phyloP scores from a whole-genome alignment of 1,284 basidiomycete species.

The Trichosporon coremiiforme region DNA sequence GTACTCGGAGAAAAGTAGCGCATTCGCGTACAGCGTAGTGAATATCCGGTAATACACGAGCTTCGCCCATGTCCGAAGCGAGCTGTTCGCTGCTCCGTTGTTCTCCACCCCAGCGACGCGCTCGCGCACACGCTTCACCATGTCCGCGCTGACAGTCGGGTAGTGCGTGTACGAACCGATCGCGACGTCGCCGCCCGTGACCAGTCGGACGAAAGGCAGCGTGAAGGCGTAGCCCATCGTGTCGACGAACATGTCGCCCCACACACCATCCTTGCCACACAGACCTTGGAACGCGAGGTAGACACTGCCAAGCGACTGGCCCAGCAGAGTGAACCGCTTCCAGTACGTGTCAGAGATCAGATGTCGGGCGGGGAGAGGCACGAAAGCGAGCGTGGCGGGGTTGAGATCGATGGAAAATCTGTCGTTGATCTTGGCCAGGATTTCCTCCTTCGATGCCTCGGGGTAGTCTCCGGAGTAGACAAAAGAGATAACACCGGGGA shows the following conservation, averaged over 20 bases:
- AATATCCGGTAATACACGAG: constrained; percentile 88
- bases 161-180: constrained; percentile 95
- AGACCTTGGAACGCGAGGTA: constrained; percentile 72
- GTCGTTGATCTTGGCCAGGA: constrained; percentile 78
- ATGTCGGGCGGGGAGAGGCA: constrained; percentile 71
- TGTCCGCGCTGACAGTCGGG: constrained; percentile 91
- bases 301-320: constrained; percentile 87
- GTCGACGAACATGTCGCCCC: constrained; percentile 83
- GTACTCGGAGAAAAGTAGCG: constrained; percentile 70
- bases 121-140: constrained; percentile 78
- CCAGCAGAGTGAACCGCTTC: constrained; percentile 84
- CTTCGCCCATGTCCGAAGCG: constrained; percentile 67
- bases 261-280: constrained; percentile 52
- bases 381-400: constrained; percentile 68
- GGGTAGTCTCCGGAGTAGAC: constrained; percentile 86
- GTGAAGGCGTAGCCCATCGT: constrained; percentile 98
- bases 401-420: constrained; percentile 80
- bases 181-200: constrained; percentile 64
- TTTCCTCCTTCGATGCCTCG: constrained; percentile 75
- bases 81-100: constrained; percentile 66
- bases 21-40: constrained; percentile 76
- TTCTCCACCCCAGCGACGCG: constrained; percentile 70
- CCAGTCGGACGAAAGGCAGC: constrained; percentile 70
- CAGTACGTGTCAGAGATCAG: constrained; percentile 82
- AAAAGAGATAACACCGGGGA: constrained; percentile 71